Conservation (phyloP, 2,329 filamentous ascomycete species). For the Cordyceps pruinosa region DNA sequence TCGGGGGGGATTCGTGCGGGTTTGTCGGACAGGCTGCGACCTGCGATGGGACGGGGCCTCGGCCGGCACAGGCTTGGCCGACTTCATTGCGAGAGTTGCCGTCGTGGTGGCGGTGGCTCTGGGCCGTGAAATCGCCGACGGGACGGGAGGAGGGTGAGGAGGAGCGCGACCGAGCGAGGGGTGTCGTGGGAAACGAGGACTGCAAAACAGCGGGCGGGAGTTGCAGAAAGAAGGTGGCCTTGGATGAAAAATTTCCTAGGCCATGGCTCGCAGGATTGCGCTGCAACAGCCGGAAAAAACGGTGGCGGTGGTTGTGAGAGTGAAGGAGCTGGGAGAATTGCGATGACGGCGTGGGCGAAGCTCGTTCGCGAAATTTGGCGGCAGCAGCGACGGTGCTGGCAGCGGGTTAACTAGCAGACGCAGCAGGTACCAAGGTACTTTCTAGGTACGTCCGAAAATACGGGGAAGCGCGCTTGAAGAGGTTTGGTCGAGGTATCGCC, state of each 20-base stretch:
- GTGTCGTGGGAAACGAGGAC: background rate
- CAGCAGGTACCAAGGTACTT: background rate
- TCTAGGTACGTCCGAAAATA: background rate
- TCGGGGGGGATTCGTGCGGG: constrained; percentile 57
- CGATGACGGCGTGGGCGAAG: constrained; percentile 11
- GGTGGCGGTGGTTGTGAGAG: constrained; percentile 1
- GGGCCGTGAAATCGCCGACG: constrained; percentile 9
- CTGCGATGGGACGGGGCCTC: constrained; percentile 46
- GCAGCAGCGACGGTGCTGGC: background rate
- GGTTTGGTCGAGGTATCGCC: background rate
- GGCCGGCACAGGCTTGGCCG: constrained; percentile 40
- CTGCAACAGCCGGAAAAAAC: background rate
- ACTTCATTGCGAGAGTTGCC: constrained; percentile 41
- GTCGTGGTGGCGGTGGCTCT: constrained; percentile 9
- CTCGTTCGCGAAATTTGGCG: constrained; percentile 12
- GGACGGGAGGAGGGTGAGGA: background rate
- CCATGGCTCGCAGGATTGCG: constrained; percentile 15
- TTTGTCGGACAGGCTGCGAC: constrained; percentile 58
- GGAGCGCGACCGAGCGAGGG: constrained; percentile 14
- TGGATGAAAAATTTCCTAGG: constrained; percentile 15
- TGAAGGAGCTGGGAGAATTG: constrained; percentile 8
- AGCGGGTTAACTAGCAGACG: background rate
- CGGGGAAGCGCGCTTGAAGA: background rate
- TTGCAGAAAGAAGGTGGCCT: constrained; percentile 12
- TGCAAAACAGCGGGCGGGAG: background rate